Evolutionary conservation across 768 basidiomycete species (phyloP), one percentile per base, ranked within the genome.

Genomic region (Pleurotus ostreatus): DNA sequence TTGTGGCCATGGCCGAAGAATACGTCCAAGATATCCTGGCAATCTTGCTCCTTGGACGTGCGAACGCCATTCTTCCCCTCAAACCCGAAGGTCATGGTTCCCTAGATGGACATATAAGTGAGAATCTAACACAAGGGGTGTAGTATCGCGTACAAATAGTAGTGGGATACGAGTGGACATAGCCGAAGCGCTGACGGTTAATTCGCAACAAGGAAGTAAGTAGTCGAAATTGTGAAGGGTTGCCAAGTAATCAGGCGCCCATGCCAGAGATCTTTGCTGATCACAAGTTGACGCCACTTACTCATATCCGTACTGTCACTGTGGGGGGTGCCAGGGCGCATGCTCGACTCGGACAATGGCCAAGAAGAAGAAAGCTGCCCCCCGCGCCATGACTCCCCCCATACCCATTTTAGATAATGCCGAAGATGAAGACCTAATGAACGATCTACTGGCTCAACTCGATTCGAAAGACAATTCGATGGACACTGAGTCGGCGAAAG

Each of bases 401-500:
- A 67, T 73, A 26, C 62, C 71, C 1, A 58, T 58, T 25, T 61
- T 66, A 57, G 60, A 66, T 26, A 61, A 60, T 16, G 51, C 18
- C 9, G 77, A 79, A 43, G 81, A 86, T 55, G 80, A 83, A 45
- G 78, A 79, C 8, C 76, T 93, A 46, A 76, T 93, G 74, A 80
- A 91, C 60, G 86, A 90, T 62, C 80, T 95, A 1, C 69, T 94
- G 46, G 79, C 84, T 5, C 86, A 91, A 66, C 82, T 95, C 23
- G 89, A 92, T 62, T 81, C 82, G 5, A 73, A 78, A 60, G 78
- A 90, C 61, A 61, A 74, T 48, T 68, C 72, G 43, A 74, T 79
- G 1, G 79, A 79, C 62, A 66, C 69, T 23, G 81, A 82, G 65
- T 75, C 83, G 11, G 77, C 78, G 8, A 64, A 67, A 26, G 71